These are phyloP conservation scores for Botryotinia narcissicola DNA, from an alignment of 2,329 filamentous ascomycete species.

Conservation along the genomic window DNA sequence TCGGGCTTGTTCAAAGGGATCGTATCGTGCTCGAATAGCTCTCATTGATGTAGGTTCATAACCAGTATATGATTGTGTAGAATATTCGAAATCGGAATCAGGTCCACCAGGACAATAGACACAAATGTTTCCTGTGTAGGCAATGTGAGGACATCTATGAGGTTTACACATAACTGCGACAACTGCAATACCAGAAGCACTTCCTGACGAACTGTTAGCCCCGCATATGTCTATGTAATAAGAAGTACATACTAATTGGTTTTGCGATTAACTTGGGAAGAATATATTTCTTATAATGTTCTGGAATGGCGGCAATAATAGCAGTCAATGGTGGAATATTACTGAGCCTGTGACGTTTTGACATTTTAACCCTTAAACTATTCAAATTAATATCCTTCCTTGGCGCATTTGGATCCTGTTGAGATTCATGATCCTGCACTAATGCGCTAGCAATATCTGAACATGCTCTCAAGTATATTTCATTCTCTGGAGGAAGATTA, in stretches of 20 bases:
- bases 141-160: slow-evolving; percentile 94
- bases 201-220: slow-evolving; percentile 53
- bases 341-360: slow-evolving; percentile 88
- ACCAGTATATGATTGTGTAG: slow-evolving; percentile 96
- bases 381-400: slow-evolving; percentile 93
- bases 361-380: slow-evolving; percentile 76
- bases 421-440: slow-evolving; percentile 89
- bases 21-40: slow-evolving; percentile 93
- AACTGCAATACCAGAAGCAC: slow-evolving; percentile 94
- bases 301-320: slow-evolving; percentile 97
- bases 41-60: slow-evolving; percentile 99
- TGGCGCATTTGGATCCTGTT: slow-evolving; percentile 68
- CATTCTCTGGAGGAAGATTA: slow-evolving; percentile 86
- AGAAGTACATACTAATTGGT: slow-evolving; percentile 69
- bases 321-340: slow-evolving; percentile 89
- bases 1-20: slow-evolving; percentile 95
- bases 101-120: slow-evolving; percentile 98
- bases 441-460: slow-evolving; percentile 92
- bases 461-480: slow-evolving; percentile 90
- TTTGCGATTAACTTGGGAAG: slow-evolving; percentile 95
- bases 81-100: slow-evolving; percentile 98
- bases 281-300: slow-evolving; percentile 99
- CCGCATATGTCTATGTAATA: neutral
- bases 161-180: slow-evolving; percentile 99
- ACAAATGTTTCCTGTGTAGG: slow-evolving; percentile 98